Conservation (phyloP, 495 filamentous ascomycete species). For the Annulohypoxylon moriforme region DNA sequence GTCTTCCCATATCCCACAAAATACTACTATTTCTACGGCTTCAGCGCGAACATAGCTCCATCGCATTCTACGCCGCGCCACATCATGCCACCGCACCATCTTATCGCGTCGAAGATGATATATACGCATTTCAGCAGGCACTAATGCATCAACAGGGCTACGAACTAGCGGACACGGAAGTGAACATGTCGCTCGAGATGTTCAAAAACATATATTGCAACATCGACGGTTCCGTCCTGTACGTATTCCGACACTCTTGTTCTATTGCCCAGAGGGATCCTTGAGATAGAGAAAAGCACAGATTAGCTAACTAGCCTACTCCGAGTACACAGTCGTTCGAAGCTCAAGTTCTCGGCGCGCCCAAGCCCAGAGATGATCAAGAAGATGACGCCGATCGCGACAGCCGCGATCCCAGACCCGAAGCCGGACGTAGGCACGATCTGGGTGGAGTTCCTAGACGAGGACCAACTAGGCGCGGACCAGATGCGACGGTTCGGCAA, state of each 20-base stretch:
- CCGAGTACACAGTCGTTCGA: constrained; percentile 69
- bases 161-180: constrained; percentile 88
- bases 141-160: constrained; percentile 75
- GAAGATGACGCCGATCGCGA: constrained; percentile 79
- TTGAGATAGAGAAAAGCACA: background rate
- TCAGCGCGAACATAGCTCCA: background rate
- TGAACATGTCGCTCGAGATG: constrained; percentile 79
- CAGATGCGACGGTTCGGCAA: constrained; percentile 91
- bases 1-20: background rate
- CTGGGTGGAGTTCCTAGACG: constrained; percentile 88
- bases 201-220: constrained; percentile 76
- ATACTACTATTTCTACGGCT: background rate
- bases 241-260: constrained; percentile 49
- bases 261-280: too few relatives aligned
- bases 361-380: constrained; percentile 84
- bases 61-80: background rate
- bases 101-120: constrained; percentile 6
- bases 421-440: constrained; percentile 82
- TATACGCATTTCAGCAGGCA: constrained; percentile 2
- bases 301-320: constrained; percentile 46
- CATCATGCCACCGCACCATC: background rate
- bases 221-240: constrained; percentile 77
- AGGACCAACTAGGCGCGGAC: constrained; percentile 83
- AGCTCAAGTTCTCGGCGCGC: constrained; percentile 85
- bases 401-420: constrained; percentile 70